Percentiles rank a stretch among this genome's conserved stretches.
Conservation (phyloP, 1,284 basidiomycete genomes). For the Tilletia walkeri region DNA sequence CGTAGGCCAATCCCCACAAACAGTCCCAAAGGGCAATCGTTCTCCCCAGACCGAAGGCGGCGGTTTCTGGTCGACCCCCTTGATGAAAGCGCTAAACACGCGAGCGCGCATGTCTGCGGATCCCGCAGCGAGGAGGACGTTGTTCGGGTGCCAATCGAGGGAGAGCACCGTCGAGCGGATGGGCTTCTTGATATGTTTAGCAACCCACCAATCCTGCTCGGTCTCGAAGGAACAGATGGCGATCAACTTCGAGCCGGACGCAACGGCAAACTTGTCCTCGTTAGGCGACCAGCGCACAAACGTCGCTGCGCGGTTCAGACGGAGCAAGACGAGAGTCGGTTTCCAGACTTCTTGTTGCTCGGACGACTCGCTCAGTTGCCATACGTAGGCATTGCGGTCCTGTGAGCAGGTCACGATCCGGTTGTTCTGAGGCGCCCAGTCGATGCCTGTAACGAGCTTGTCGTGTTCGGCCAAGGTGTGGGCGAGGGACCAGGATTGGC, state of each 20-base stretch:
- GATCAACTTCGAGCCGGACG: constrained; percentile 77
- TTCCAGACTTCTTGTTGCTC: constrained; percentile 72
- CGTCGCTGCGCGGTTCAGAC: constrained; percentile 94
- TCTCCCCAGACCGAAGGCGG: constrained; percentile 91
- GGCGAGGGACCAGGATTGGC: constrained; percentile 66
- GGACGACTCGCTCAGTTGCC: constrained; percentile 75
- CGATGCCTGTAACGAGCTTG: constrained; percentile 95
- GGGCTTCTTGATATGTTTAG: constrained; percentile 95
- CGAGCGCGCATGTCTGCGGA: constrained; percentile 92
- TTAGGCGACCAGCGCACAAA: constrained; percentile 93
- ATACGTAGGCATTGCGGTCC: constrained; percentile 98
- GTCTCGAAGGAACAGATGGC: constrained; percentile 54
- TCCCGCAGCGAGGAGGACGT: constrained; percentile 88
- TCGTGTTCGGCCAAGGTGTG: constrained; percentile 93
- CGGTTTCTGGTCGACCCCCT: constrained; percentile 92
- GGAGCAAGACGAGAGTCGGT: constrained; percentile 90
- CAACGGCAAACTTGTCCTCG: constrained; percentile 98
- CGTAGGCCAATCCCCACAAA: constrained; percentile 88
- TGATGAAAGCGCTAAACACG: constrained; percentile 98
- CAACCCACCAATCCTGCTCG: constrained; percentile 96
- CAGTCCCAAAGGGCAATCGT: constrained; percentile 92
- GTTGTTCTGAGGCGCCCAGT: constrained; percentile 96
- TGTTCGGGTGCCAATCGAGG: constrained; percentile 97
- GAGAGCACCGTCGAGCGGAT: constrained; percentile 87
- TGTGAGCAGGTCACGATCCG: constrained; percentile 97